Evolutionary conservation across 106 monocot species (phyloP), one percentile per base, ranked within the genome.

Genomic region (Xerophyta viscosa): DNA sequence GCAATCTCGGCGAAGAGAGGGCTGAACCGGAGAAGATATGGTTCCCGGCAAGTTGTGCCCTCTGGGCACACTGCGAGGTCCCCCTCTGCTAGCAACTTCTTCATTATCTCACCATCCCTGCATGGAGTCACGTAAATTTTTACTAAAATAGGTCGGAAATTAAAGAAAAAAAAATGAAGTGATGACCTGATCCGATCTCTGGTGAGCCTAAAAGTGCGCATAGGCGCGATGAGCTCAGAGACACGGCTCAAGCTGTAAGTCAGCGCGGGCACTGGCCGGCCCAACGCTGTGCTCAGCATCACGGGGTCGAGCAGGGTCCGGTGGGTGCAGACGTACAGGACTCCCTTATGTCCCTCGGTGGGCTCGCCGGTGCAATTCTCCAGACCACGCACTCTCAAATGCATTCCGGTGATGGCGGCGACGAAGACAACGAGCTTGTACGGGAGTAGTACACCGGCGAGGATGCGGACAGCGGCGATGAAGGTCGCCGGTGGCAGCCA

Each of bases 31-130:
- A 94, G 78, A 8, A 94, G 67, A 57, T 81, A 94, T 4, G 88
- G 84, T 61, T 94, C 88, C 1, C 94, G 61, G 64, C 94, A 94
- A 0, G 94, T 94, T 0, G 94, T 94, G 23, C 94, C 94, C 62
- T 94, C 94, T 1, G 94, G 94, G 72, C 88, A 94, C 1, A 94
- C 81, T 10, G 68, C 80, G 8, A 94, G 66, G 44, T 92, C 82
- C 0, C 86, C 91, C 41, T 82, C 61, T 15, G 24, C 25, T 8
- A 92, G 39, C 36, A 77, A 24, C 27, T 49, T 15, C 39, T 54
- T 37, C 60, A 92, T 86, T 4, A 60, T 82, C 9, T 37, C 47
- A 0, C 75, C 66, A 57, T 86, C 91, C 0, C 51, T 58, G 9
- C 8, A 31, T 6, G 7, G 33, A 6, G 33, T 11, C 7, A 6